Conservation (phyloP, 2,329 filamentous ascomycete genomes). For the Geosmithia putterillii region DNA sequence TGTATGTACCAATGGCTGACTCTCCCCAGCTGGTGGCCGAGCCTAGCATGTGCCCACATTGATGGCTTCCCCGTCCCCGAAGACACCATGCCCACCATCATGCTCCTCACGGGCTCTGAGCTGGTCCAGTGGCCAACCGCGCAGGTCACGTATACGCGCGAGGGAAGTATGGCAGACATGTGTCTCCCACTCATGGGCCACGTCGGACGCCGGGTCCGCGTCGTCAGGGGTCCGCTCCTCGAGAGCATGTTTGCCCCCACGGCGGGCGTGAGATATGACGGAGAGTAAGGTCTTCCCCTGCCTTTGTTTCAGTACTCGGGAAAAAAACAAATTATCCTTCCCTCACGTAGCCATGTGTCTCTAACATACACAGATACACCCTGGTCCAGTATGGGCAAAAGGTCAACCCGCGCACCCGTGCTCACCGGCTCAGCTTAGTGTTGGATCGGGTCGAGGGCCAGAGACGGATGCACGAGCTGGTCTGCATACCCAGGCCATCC, state of each 20-base stretch:
- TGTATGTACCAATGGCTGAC: no score
- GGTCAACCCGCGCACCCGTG: slow-evolving; percentile 22
- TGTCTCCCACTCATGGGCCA: slow-evolving; percentile 33
- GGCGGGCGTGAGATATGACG: slow-evolving; percentile 44
- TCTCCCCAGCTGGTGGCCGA: slow-evolving; percentile 52
- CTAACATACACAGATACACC: slow-evolving; percentile 27
- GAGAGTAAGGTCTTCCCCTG: slow-evolving; percentile 39
- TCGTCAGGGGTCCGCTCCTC: slow-evolving; percentile 38
- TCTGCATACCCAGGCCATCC: slow-evolving; percentile 36
- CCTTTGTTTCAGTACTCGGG: background rate
- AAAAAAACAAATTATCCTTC: background rate
- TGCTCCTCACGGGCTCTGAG: slow-evolving; percentile 38
- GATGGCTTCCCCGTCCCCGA: slow-evolving; percentile 39
- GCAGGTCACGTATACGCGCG: slow-evolving; percentile 29
- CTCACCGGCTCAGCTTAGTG: slow-evolving; percentile 30
- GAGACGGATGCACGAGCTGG: slow-evolving; percentile 25
- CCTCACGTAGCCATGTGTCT: background rate
- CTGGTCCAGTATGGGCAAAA: slow-evolving; percentile 34
- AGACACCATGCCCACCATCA: slow-evolving; percentile 33
- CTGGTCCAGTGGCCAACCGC: slow-evolving; percentile 18
- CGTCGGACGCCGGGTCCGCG: slow-evolving; percentile 34
- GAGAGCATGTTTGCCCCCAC: slow-evolving; percentile 37
- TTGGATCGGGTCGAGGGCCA: slow-evolving; percentile 32
- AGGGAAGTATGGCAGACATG: slow-evolving; percentile 31
- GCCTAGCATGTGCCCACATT: slow-evolving; percentile 40